Percentiles rank a stretch among this genome's conserved stretches.
Evolutionary conservation across 345 rosid species (phyloP).

Genomic region (Nephelium lappaceum): DNA sequence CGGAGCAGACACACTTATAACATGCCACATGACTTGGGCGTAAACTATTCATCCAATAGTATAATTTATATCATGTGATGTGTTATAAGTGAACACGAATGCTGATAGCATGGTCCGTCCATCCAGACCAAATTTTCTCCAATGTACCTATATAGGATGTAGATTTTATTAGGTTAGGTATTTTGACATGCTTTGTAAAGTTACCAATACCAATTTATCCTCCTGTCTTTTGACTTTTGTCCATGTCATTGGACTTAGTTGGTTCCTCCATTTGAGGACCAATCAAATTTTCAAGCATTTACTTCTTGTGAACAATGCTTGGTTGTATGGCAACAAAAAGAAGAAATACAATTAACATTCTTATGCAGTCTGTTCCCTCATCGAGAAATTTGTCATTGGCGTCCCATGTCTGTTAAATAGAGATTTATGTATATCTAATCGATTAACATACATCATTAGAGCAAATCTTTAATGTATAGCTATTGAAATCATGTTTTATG

Average conservation of each 20-base stretch:
- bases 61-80: too few species aligned
- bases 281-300: not conserved
- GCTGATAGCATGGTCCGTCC: not conserved
- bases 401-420: too few species aligned
- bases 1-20: too few species aligned
- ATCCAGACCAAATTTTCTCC: too few species aligned
- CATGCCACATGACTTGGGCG: too few species aligned
- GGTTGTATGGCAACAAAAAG: not conserved
- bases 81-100: not conserved
- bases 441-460: too few species aligned
- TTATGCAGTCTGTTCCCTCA: not conserved
- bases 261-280: not conserved
- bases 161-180: not conserved
- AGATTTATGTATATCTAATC: too few species aligned
- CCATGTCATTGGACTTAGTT: not conserved
- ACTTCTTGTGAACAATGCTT: not conserved
- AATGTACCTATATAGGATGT: not conserved
- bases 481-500: too few species aligned
- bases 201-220: too few species aligned
- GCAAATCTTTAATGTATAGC: too few species aligned
- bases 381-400: too few species aligned
- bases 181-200: conserved; percentile 3
- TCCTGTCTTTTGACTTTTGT: not conserved
- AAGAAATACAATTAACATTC: not conserved
- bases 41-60: too few species aligned